Base-by-base conservation (phyloP, 495 filamentous ascomycete species). In the Penicillium verhagenii region DNA sequence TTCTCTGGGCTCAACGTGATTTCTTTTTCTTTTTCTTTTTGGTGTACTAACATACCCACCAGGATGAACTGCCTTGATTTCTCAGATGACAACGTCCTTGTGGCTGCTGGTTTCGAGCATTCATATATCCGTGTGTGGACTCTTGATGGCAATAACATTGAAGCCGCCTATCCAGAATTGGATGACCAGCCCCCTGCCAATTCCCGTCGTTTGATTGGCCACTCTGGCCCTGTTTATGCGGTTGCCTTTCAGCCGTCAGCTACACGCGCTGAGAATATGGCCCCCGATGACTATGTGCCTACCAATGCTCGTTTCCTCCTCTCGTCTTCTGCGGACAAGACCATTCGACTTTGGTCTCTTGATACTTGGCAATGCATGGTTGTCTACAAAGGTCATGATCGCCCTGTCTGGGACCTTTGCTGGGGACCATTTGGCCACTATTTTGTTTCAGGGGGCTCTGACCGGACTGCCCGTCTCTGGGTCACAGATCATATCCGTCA, bases 381-480 rank as follows among this genome's bases (percentile, higher is more conserved):
- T 42, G 84, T 94, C 13, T 98, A 97, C 75, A 95, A 91, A 68
- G 88, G 87, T 16, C 92, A 97, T 57, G 86, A 94, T 54, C 86
- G 86, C 13, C 91, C 92, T 0, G 85, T 97, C 14, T 94, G 90
- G 83, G 88, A 92, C 55, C 76, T 96, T 4, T 80, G 82, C 16
- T 98, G 92, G 87, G 86, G 89, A n/a, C 95, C 95, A 0, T 91
- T 88, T 52, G 94, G 95, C 4, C 91, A 96, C 67, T 98, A 97
- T 72, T 98, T 98, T 67, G 82, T 86, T n/a, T 88, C 89, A 16
- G 88, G 83, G 4, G 88, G 88, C 6, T 85, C 87, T 66, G 94
- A 98, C 65, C 90, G 89, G 66, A 96, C 92, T 2, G 91, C 91
- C 8, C 86, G 94, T 14, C 76, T 97, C 11, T 98, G 92, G 88